Conservation (phyloP, 179 eudicot genomes). For the Silene vulgaris region DNA sequence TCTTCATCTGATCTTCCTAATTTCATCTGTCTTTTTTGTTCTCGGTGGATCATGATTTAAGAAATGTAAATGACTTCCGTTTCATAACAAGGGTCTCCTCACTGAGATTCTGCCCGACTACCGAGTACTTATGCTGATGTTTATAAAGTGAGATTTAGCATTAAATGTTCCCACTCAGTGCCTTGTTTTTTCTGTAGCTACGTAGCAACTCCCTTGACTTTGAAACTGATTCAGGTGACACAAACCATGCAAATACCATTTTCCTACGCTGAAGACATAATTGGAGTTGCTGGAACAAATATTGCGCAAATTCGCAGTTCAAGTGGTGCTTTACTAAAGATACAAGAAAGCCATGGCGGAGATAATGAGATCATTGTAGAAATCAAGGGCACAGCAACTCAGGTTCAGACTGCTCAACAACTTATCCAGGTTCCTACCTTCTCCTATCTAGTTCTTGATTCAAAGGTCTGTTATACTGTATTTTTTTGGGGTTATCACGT, state of each 20-base stretch:
- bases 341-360: conserved; percentile 35
- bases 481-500: neutral
- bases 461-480: neutral
- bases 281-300: conserved; percentile 73
- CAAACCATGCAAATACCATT: conserved; percentile 95
- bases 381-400: conserved; percentile 35
- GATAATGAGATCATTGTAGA: conserved; percentile 42
- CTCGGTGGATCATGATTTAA: no score
- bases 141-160: no score
- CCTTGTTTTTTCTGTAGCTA: no score
- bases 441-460: neutral
- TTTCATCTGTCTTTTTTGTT: no score
- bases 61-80: no score
- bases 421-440: conserved; percentile 35
- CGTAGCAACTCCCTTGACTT: conserved; percentile 2
- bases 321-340: conserved; percentile 38
- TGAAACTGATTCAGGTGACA: conserved; percentile 38
- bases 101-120: neutral
- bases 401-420: conserved; percentile 45
- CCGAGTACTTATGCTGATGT: neutral
- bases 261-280: conserved; percentile 75
- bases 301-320: conserved; percentile 58
- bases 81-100: no score
- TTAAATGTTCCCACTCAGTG: no score
- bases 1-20: no score